These are phyloP conservation scores for Suillus paluster DNA, from an alignment of 768 basidiomycete genomes.

Conservation along the genomic window DNA sequence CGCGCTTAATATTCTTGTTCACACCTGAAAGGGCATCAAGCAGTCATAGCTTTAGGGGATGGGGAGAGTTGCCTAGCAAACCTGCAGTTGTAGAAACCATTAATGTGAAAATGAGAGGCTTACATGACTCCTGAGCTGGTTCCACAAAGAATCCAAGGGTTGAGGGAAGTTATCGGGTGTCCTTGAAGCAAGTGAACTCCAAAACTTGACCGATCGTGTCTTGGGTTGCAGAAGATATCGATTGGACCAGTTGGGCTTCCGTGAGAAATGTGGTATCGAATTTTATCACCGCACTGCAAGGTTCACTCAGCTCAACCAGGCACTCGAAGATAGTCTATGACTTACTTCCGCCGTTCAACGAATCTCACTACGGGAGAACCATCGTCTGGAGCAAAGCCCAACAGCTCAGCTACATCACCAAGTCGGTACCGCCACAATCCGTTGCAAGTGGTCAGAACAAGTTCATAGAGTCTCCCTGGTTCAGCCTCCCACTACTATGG, in stretches of 20 bases:
- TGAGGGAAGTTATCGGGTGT: constrained; percentile 8
- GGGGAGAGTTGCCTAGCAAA: constrained; percentile 12
- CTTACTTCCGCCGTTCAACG: constrained; percentile 25
- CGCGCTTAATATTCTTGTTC: not conserved
- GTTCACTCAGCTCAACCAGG: not conserved
- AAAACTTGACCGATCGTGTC: constrained; percentile 19
- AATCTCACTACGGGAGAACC: constrained; percentile 24
- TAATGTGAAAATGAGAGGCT: not conserved
- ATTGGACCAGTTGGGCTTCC: constrained; percentile 17
- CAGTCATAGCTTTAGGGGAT: constrained; percentile 7
- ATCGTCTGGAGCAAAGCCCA: constrained; percentile 22
- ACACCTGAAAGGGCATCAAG: constrained; percentile 14
- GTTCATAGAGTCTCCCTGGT: constrained; percentile 20
- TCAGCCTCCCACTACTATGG: constrained; percentile 18
- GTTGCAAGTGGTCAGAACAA: constrained; percentile 23
- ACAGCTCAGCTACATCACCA: constrained; percentile 24
- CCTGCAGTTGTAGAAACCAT: not conserved
- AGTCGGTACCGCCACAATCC: constrained; percentile 30
- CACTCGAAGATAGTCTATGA: not conserved
- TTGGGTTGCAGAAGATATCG: constrained; percentile 9
- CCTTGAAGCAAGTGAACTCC: constrained; percentile 5
- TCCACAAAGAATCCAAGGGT: constrained; percentile 19
- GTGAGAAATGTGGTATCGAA: constrained; percentile 11
- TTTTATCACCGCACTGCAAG: constrained; percentile 16
- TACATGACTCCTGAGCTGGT: constrained; percentile 14